Conservation (phyloP, 2,329 filamentous ascomycete genomes). For the Pseudogymnoascus sp. region DNA sequence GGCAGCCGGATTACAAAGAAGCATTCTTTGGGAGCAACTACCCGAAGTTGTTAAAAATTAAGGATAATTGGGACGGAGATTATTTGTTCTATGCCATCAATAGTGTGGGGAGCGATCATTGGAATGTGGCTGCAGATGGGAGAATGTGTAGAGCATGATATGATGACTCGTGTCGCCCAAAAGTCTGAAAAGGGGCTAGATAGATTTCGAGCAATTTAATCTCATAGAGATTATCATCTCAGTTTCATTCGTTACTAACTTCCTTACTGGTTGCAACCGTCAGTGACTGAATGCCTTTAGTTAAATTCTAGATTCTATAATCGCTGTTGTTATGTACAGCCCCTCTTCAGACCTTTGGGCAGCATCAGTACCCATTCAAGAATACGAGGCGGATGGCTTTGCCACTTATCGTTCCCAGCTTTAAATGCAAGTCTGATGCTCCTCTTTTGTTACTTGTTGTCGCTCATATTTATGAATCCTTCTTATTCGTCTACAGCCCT, state of each 20-base stretch:
- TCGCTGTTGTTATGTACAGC: background rate
- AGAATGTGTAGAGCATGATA: conserved; percentile 33
- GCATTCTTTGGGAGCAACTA: conserved; percentile 44
- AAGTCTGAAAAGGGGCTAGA: background rate
- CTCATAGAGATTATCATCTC: background rate
- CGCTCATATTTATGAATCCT: background rate
- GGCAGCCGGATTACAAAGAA: conserved; percentile 36
- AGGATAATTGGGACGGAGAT: conserved; percentile 43
- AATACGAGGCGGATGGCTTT: background rate
- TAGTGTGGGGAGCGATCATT: conserved; percentile 47
- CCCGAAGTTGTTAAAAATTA: conserved; percentile 35
- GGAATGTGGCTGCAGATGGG: conserved; percentile 35
- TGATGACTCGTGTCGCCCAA: background rate
- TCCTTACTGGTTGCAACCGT: background rate
- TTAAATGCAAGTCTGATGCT: background rate
- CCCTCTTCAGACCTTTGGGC: background rate
- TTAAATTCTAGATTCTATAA: background rate
- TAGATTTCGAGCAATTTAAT: background rate
- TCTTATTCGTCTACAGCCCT: background rate
- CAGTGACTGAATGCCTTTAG: background rate
- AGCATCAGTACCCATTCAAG: background rate
- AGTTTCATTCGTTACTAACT: background rate
- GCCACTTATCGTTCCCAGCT: background rate
- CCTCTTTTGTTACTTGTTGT: background rate
- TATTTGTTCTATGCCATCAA: conserved; percentile 40